phyloP scores from a whole-genome alignment of 75 land plant genomes.

The Pinus tabuliformis region DNA sequence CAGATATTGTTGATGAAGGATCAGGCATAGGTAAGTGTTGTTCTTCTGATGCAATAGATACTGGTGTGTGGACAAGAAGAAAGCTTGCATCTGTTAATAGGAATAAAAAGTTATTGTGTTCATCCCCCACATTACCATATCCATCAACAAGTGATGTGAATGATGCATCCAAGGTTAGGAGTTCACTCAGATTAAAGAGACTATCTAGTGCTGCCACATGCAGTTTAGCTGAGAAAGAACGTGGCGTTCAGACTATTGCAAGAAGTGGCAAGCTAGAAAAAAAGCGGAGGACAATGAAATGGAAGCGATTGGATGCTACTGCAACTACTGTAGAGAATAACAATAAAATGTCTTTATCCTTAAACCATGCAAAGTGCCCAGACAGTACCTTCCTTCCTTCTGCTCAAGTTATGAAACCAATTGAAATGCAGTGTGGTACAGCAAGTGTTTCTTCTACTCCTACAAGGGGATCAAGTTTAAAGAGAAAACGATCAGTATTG shows the following conservation, averaged over 20 bases:
- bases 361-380: neutral
- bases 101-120: constrained; percentile 11
- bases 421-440: constrained; percentile 1
- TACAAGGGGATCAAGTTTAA: constrained; percentile 3
- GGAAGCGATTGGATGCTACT: constrained; percentile 32
- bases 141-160: constrained; percentile 25
- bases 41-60: constrained; percentile 56
- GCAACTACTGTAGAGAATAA: neutral
- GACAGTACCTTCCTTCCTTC: neutral
- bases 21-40: constrained; percentile 62
- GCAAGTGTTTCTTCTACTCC: constrained; percentile 7
- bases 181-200: constrained; percentile 19
- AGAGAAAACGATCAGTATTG: constrained; percentile 18
- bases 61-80: constrained; percentile 21
- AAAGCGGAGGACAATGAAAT: constrained; percentile 27
- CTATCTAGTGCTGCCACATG: neutral
- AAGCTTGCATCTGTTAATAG: constrained; percentile 9
- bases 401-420: neutral
- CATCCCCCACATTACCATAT: constrained; percentile 18
- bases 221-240: constrained; percentile 5
- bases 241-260: neutral
- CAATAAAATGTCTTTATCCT: neutral
- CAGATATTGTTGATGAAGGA: constrained; percentile 59
- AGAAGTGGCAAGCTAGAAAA: constrained; percentile 19
- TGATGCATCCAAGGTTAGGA: constrained; percentile 5